Base-by-base conservation (phyloP, 176 grass and related monocot genomes). In the Puya raimondii region DNA sequence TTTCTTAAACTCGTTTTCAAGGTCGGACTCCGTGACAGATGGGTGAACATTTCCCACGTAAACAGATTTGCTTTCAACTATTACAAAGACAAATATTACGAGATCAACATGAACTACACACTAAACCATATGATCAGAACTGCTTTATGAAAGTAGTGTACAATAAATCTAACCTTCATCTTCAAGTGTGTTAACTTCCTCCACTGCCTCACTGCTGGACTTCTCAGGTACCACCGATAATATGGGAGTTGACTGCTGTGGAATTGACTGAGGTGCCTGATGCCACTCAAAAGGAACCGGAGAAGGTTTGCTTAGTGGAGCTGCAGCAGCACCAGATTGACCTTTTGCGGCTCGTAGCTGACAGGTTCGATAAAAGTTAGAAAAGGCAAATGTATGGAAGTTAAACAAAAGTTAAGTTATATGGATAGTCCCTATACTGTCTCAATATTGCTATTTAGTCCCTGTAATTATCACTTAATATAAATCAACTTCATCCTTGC, bases 31-130 rank as follows among this genome's bases (percentile, higher is more conserved):
- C 11, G 48, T 49, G 29, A 87, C 83, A 47, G 75, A 84, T 29
- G 80, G 72, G 63, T 85, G 82, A 23, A 96, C 78, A 49, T 96
- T 96, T 20, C 87, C 82, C 68, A 96, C 91, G 77, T 96, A 96
- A 79, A 96, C 85, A 47, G 91, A 96, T 70, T 76, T 88, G 79
- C 67, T 83, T 71, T 96, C 88, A 81, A n/a, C n/a, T 75, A 75
- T 65, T 15, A 80, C 23, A 23, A 78, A 54, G 47, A 76, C 22
- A 68, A 78, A 80, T 3, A 17, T 64, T 72, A 73, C 3, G 12
- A 50, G 11, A 72, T 59, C 1, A 58, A 70, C 65, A 56, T 12
- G 50, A 21, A 72, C 67, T 21, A 69, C 52, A 70, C 33, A 80
- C 50, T 20, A 47, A 15, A 18, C 82, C 65, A 81, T 47, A 20